Evolutionary conservation across 176 grass and related monocot genomes (phyloP), one percentile per base, ranked within the genome.

Genomic region (Oryza meridionalis): DNA sequence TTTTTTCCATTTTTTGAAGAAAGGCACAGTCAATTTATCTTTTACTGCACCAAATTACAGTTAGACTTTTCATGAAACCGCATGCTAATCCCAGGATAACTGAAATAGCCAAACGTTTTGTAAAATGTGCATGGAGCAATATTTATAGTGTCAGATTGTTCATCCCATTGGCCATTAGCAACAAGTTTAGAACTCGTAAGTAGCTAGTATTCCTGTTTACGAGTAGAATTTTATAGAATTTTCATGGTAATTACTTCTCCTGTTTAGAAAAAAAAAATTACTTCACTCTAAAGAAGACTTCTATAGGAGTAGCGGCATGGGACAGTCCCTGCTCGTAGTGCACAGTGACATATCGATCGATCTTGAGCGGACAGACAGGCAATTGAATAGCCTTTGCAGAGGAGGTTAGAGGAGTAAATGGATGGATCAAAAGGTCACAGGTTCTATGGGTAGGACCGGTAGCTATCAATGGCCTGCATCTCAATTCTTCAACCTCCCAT

Each of bases 381-480:
- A 10, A 89, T 81, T 85, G 32, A 89, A 85, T 81, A 49, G 1
- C 65, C 31, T 43, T 43, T 81, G 83, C 65, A 81, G 77, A 7
- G 42, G 77, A 7, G 42, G 42, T 43, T 43, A 63, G 13, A 26
- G 46, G 38, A 22, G 65, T 72, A 69, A 80, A 62, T 62, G 58
- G n/a, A 62, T 67, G 31, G 76, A 64, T 50, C 11, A 47, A 37
- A 46, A 69, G 31, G 82, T 73, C 86, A 67, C 33, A 68, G 42
- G 50, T 27, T 31, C 32, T 53, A 73, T 38, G 29, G 3, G 55
- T 87, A 83, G 80, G 74, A 40, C 74, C 74, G 17, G 17, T 65
- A 17, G 80, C 32, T 49, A 73, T 78, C 1, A 59, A 81, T 68
- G 62, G 33, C 70, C 70, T 9, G 64, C 26, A 58, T 58, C 53